Percentiles rank a stretch among this genome's conserved stretches.
Evolutionary conservation across 2,329 filamentous ascomycete species (phyloP).

Genomic region (Metarhizium guizhouense): DNA sequence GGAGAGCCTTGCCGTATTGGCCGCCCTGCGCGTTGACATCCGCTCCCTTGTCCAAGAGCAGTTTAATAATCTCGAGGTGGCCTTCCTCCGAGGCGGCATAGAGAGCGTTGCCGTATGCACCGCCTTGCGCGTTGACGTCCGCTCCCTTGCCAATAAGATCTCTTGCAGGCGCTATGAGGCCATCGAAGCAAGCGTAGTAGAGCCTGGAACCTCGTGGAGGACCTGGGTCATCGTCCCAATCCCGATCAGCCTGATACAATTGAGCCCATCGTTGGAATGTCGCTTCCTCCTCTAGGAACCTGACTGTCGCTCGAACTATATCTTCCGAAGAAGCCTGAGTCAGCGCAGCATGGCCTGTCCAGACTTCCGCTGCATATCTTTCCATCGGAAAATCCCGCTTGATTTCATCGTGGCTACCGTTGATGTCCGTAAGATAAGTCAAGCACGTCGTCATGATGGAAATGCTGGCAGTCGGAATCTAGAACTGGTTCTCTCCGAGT

Average conservation of each 20-base stretch:
- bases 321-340: conserved; percentile 4
- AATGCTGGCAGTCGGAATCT: conserved; percentile 6
- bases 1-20: conserved; percentile 3
- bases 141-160: conserved; percentile 3
- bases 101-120: not conserved
- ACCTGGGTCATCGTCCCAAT: conserved; percentile 1
- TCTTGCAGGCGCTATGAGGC: conserved; percentile 4
- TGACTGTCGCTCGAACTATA: conserved; percentile 1
- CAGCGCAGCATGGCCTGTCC: conserved; percentile 7
- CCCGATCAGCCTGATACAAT: conserved; percentile 4
- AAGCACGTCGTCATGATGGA: conserved; percentile 13
- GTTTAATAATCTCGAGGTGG: not conserved
- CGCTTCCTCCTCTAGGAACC: conserved; percentile 8
- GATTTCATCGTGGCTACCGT: conserved; percentile 1
- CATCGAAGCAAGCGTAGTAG: conserved; percentile 9
- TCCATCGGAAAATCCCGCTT: conserved; percentile 11
- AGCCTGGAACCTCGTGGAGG: conserved; percentile 4
- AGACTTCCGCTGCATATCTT: conserved; percentile 11
- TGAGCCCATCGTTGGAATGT: conserved; percentile 9
- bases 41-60: conserved; percentile 8
- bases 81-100: not conserved
- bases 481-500: conserved; percentile 1
- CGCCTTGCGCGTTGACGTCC: not conserved
- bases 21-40: conserved; percentile 3
- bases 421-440: conserved; percentile 12